Conservation (phyloP, 2,329 filamentous ascomycete species). For the Conoideocrella luteorostrata region DNA sequence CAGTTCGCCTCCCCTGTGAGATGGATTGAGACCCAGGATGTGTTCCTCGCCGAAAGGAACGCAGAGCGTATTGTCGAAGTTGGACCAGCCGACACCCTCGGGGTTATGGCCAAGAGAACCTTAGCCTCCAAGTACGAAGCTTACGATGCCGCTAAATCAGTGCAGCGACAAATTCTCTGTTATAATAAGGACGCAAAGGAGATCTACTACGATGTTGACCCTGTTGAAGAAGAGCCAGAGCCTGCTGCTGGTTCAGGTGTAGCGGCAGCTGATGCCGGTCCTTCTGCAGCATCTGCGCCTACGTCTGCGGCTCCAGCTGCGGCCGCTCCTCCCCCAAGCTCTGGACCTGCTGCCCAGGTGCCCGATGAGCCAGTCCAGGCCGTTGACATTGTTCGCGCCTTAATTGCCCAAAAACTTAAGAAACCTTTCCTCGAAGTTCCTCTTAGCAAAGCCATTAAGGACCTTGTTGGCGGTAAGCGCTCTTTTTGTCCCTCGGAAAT, state of each 20-base stretch:
- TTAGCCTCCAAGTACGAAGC: constrained; percentile 96
- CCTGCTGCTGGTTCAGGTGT: constrained; percentile 44
- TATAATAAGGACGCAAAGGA: constrained; percentile 99
- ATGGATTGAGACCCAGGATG: constrained; percentile 99
- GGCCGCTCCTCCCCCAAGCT: constrained; percentile 57
- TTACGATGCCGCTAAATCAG: constrained; percentile 92
- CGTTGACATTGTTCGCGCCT: constrained; percentile 77
- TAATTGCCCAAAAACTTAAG: constrained; percentile 97
- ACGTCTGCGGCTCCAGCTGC: constrained; percentile 50
- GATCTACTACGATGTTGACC: constrained; percentile 98
- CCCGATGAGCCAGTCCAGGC: constrained; percentile 83
- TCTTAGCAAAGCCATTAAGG: constrained; percentile 94
- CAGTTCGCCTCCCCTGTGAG: constrained; percentile 97
- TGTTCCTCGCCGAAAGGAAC: constrained; percentile 91
- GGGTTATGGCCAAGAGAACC: constrained; percentile 95
- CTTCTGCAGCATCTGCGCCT: constrained; percentile 47
- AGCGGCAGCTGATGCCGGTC: constrained; percentile 44
- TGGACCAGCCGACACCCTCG: constrained; percentile 91
- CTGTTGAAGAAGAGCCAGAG: constrained; percentile 82
- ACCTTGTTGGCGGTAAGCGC: constrained; percentile 85
- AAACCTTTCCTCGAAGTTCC: constrained; percentile 85
- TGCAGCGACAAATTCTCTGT: constrained; percentile 95
- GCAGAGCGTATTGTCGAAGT: constrained; percentile 98
- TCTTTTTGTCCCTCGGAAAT: background rate
- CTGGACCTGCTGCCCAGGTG: constrained; percentile 81